phyloP scores from a whole-genome alignment of 2,329 filamentous ascomycete genomes.

The Phialophora chinensis region DNA sequence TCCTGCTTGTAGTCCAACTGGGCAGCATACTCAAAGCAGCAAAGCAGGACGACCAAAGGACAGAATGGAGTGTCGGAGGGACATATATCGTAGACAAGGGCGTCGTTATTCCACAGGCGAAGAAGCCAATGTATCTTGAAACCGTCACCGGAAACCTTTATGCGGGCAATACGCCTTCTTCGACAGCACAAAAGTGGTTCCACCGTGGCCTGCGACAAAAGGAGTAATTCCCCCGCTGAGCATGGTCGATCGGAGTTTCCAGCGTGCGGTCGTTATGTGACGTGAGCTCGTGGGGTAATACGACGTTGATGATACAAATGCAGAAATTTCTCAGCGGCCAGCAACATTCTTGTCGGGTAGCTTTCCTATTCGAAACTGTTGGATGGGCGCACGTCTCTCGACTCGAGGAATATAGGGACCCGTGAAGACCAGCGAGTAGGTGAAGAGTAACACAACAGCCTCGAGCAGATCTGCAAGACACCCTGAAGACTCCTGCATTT shows the following conservation, averaged over 20 bases:
- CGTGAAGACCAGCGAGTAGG: neutral
- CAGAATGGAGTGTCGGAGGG: too few species aligned
- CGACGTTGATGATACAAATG: slow-evolving; percentile 1
- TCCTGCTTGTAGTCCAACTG: too few species aligned
- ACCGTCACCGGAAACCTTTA: too few species aligned
- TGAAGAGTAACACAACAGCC: neutral
- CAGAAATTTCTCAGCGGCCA: neutral
- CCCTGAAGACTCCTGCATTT: neutral
- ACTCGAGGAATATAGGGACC: neutral
- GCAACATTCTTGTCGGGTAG: neutral
- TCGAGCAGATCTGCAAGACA: too few species aligned
- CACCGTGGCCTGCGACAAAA: neutral
- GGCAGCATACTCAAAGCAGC: too few species aligned
- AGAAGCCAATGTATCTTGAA: too few species aligned
- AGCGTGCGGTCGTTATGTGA: neutral
- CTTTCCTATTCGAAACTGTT: neutral
- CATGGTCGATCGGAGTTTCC: neutral
- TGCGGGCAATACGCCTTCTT: neutral
- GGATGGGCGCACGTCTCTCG: neutral
- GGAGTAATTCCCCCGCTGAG: neutral
- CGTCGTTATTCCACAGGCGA: too few species aligned
- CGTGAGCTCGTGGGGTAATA: neutral
- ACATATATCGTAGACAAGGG: too few species aligned
- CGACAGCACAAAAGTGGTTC: neutral
- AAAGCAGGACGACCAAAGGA: too few species aligned